Percentiles rank a stretch among this genome's conserved stretches.
phyloP scores from a whole-genome alignment of 495 filamentous ascomycete genomes.

The Rusavskia elegans region DNA sequence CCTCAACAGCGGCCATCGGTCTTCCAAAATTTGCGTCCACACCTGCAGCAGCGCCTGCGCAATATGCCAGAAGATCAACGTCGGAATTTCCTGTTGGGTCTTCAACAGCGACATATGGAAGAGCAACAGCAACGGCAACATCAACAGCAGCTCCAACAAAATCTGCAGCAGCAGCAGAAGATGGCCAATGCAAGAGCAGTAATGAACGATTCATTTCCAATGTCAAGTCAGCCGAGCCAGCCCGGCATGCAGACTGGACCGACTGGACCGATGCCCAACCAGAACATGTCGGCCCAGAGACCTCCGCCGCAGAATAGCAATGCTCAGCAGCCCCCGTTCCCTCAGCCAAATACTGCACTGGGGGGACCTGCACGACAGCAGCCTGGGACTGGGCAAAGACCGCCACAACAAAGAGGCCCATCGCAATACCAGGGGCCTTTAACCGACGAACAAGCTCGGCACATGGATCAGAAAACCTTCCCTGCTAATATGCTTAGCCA shows the following conservation, averaged over 20 bases:
- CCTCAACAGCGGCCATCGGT: not conserved
- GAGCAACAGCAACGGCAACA: too few species aligned
- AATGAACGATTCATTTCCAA: not conserved
- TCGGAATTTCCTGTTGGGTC: not conserved
- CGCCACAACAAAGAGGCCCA: not conserved
- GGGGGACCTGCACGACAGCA: not conserved
- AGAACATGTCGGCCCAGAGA: not conserved
- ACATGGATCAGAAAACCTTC: slow-evolving; percentile 32
- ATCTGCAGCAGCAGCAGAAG: slow-evolving; percentile 5
- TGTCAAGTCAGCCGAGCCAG: not conserved
- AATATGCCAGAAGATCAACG: slow-evolving; percentile 6
- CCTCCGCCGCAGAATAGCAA: not conserved
- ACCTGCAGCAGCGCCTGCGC: slow-evolving; percentile 2
- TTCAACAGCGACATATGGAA: slow-evolving; percentile 14
- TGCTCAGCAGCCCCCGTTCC: not conserved
- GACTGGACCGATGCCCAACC: not conserved
- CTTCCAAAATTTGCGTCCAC: not conserved
- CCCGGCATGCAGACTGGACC: not conserved
- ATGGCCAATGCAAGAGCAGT: not conserved
- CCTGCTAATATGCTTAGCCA: slow-evolving; percentile 24
- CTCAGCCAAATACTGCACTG: not conserved
- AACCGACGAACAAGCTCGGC: slow-evolving; percentile 25
- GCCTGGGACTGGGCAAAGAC: not conserved
- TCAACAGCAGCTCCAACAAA: slow-evolving; percentile 19
- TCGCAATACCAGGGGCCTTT: slow-evolving; percentile 17